Conservation (phyloP, 2,329 filamentous ascomycete species). For the Fusarium sp. region DNA sequence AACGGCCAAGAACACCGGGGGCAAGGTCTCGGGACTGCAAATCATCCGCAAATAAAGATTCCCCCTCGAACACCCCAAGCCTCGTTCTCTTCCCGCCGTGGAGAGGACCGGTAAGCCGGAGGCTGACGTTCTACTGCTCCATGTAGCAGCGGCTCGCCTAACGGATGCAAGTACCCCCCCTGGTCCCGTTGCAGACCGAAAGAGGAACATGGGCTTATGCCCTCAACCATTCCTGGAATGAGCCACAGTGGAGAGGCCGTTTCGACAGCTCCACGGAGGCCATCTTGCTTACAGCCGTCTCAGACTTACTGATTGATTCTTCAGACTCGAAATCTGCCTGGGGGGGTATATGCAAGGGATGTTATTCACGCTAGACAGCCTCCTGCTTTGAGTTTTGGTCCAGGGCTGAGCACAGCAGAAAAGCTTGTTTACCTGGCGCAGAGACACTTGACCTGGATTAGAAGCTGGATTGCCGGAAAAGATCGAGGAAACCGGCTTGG, state of each 20-base stretch:
- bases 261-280: not conserved
- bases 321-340: not conserved
- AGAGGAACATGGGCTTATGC: not conserved
- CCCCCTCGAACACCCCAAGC: slow-evolving; percentile 13
- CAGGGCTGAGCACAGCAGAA: not conserved
- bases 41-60: slow-evolving; percentile 1
- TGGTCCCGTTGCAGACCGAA: not conserved
- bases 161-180: not conserved
- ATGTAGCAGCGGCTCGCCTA: not conserved
- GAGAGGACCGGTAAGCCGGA: slow-evolving; percentile 26
- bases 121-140: not conserved
- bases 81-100: slow-evolving; percentile 9
- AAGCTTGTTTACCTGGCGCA: not conserved
- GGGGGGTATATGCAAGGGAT: not conserved
- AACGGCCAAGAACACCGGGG: slow-evolving; percentile 1
- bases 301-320: not conserved
- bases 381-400: not conserved
- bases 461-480: not conserved
- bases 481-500: not conserved
- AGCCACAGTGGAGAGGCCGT: slow-evolving; percentile 1
- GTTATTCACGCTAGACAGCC: not conserved
- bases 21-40: not conserved
- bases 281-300: not conserved
- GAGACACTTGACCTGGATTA: not conserved
- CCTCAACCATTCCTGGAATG: not conserved